A percentile compares a stretch with the other conserved stretches of the same genome.
phyloP scores from a whole-genome alignment of 2,329 filamentous ascomycete species.

The Rutstroemia sp. region DNA sequence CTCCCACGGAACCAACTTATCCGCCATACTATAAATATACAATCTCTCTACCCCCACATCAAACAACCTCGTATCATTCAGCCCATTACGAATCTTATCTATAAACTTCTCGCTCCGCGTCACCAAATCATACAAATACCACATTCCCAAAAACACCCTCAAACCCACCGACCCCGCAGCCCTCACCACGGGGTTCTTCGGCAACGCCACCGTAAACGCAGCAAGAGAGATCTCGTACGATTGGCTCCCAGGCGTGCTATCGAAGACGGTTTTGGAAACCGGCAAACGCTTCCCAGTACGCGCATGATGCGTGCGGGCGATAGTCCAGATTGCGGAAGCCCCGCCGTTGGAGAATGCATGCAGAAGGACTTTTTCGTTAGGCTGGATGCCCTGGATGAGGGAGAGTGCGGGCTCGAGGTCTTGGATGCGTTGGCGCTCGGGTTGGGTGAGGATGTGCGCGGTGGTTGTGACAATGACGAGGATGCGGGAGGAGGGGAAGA shows the following conservation, averaged over 20 bases:
- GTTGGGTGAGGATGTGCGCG: not conserved
- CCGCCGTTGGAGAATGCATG: not conserved
- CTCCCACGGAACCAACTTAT: slow-evolving; percentile 19
- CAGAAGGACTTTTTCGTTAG: not conserved
- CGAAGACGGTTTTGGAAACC: not conserved
- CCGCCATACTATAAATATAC: not conserved
- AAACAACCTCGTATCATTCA: not conserved
- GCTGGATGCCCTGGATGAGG: not conserved
- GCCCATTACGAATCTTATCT: not conserved
- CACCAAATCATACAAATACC: not conserved
- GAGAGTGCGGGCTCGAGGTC: not conserved
- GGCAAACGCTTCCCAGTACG: not conserved
- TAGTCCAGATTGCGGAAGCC: not conserved
- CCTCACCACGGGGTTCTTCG: not conserved
- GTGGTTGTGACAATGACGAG: not conserved
- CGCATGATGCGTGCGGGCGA: not conserved
- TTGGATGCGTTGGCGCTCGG: not conserved
- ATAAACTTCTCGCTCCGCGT: not conserved
- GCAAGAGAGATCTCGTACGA: not conserved
- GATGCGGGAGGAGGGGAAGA: not conserved
- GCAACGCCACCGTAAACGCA: not conserved
- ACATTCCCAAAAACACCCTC: not conserved
- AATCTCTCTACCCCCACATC: not conserved
- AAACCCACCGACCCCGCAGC: not conserved
- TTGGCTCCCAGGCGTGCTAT: not conserved